These are phyloP conservation scores for Lactarius quietus DNA, from an alignment of 768 basidiomycete genomes.

Conservation along the genomic window DNA sequence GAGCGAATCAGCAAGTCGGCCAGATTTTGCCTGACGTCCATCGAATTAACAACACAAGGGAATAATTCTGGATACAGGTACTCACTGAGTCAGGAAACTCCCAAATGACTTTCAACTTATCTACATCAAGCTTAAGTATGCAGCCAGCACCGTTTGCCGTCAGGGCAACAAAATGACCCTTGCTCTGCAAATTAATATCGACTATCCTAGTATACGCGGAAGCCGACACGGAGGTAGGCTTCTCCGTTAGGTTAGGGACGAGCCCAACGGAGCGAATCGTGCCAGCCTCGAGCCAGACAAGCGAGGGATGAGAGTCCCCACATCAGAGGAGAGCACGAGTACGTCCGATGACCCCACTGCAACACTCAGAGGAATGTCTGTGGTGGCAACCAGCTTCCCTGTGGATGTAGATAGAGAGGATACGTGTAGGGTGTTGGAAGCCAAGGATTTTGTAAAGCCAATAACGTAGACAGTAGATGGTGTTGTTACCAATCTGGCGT, in stretches of 20 bases:
- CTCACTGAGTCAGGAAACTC: conserved; percentile 57
- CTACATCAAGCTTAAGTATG: conserved; percentile 49
- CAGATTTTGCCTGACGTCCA: conserved; percentile 38
- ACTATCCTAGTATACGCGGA: conserved; percentile 48
- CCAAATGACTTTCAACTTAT: conserved; percentile 45
- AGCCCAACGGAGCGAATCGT: conserved; percentile 49
- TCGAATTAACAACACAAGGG: not conserved
- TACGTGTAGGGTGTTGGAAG: conserved; percentile 63
- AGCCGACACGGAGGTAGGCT: conserved; percentile 42
- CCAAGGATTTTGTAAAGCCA: conserved; percentile 43
- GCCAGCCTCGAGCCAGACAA: conserved; percentile 54
- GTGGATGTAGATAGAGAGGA: conserved; percentile 53
- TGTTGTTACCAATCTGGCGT: conserved; percentile 58
- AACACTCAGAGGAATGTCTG: conserved; percentile 53
- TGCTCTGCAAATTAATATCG: conserved; percentile 55
- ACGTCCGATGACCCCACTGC: conserved; percentile 36
- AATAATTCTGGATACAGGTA: not conserved
- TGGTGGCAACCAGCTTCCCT: conserved; percentile 48
- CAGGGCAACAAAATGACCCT: conserved; percentile 61
- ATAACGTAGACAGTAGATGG: conserved; percentile 52
- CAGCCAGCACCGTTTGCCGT: conserved; percentile 52
- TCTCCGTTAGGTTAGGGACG: conserved; percentile 48
- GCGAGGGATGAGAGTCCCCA: conserved; percentile 31
- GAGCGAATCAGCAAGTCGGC: conserved; percentile 43
- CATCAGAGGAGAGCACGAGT: conserved; percentile 32